A percentile compares a stretch with the other conserved stretches of the same genome.
Conservation (phyloP, 2,329 filamentous ascomycete genomes). For the Aspergillus sp. region DNA sequence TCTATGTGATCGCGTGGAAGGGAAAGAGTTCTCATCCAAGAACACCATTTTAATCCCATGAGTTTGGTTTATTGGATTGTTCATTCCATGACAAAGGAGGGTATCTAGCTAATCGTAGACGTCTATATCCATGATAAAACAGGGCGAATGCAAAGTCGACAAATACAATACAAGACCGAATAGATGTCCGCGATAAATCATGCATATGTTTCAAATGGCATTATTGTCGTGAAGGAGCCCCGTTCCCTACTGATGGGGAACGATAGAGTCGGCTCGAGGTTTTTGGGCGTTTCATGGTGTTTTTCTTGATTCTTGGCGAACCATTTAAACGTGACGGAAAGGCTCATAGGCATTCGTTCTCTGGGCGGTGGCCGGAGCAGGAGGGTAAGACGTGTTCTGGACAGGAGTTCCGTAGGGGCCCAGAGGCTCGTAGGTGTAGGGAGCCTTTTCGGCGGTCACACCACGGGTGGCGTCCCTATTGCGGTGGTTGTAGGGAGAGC, state of each 20-base stretch:
- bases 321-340: constrained; percentile 35
- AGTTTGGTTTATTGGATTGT: not conserved
- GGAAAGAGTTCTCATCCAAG: too few relatives aligned
- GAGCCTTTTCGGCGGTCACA: constrained; percentile 57
- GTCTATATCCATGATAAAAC: constrained; percentile 14
- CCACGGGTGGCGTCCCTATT: constrained; percentile 39
- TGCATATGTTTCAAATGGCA: constrained; percentile 10
- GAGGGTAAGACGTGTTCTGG: constrained; percentile 26
- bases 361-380: constrained; percentile 18
- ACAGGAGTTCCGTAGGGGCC: constrained; percentile 23
- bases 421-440: constrained; percentile 60
- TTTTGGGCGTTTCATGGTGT: not conserved
- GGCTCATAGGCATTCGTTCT: constrained; percentile 35
- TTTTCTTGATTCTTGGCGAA: not conserved
- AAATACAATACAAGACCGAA: constrained; percentile 7
- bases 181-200: not conserved
- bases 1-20: too few relatives aligned
- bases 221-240: constrained; percentile 11
- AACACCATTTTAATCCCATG: too few relatives aligned
- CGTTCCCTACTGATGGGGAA: not conserved
- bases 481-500: constrained; percentile 46
- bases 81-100: constrained; percentile 9
- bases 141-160: not conserved
- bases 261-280: not conserved
- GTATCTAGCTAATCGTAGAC: constrained; percentile 17